Conservation (phyloP, 2,329 filamentous ascomycete species). For the Nemania abortiva region DNA sequence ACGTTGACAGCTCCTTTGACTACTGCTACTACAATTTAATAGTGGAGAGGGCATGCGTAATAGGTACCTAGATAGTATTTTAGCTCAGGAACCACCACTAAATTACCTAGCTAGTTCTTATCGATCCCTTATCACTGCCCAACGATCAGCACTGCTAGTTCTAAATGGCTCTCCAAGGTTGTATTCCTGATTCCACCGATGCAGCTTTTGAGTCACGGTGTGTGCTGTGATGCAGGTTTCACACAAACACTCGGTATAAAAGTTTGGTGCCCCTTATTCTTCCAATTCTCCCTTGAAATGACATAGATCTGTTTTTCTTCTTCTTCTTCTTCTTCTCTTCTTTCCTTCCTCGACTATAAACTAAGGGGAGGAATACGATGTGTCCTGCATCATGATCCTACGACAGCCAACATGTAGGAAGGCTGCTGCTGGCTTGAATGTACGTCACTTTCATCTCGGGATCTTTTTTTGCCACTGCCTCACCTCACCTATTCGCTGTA, state of each 20-base stretch:
- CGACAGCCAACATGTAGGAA: slow-evolving; percentile 57
- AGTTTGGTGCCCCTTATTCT: slow-evolving; percentile 1
- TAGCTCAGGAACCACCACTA: background rate
- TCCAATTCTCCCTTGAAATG: slow-evolving; percentile 5
- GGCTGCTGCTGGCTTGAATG: slow-evolving; percentile 53
- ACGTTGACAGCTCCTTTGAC: background rate
- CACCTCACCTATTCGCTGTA: slow-evolving; percentile 3
- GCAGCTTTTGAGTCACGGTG: slow-evolving; percentile 33
- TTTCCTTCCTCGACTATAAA: slow-evolving; percentile 12
- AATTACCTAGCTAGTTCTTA: slow-evolving; percentile 19
- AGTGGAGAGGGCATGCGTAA: slow-evolving; percentile 14
- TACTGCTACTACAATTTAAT: background rate
- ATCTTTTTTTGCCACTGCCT: background rate
- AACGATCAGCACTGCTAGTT: background rate
- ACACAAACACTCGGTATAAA: slow-evolving; percentile 28
- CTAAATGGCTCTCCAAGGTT: slow-evolving; percentile 10
- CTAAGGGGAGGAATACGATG: slow-evolving; percentile 39
- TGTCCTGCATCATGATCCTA: slow-evolving; percentile 54
- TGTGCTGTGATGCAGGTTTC: slow-evolving; percentile 10
- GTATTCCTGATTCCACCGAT: slow-evolving; percentile 28
- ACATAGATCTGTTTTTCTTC: background rate
- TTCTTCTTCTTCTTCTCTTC: background rate
- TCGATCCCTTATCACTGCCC: slow-evolving; percentile 25
- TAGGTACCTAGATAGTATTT: background rate
- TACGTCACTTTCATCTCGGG: slow-evolving; percentile 44